Conservation (phyloP, 2,329 filamentous ascomycete genomes). For the Colletotrichum magnum region DNA sequence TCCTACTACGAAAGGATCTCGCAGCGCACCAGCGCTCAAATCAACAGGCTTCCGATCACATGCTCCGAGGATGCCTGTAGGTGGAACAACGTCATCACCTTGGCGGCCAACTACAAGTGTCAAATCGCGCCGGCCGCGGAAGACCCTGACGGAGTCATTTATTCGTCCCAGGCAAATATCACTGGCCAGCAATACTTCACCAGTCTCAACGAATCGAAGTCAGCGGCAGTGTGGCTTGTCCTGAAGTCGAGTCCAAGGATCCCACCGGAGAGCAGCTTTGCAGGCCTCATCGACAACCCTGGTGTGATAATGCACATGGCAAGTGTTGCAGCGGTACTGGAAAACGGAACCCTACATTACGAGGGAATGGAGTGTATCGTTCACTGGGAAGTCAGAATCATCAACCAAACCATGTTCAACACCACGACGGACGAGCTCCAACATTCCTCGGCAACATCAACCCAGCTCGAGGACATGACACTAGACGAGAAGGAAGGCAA, state of each 20-base stretch:
- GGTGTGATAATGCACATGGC: background rate
- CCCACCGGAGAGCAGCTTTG: background rate
- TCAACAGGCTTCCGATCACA: background rate
- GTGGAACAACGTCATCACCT: background rate
- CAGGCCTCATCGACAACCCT: background rate
- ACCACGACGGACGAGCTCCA: background rate
- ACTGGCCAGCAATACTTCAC: too few relatives aligned
- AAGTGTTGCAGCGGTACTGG: background rate
- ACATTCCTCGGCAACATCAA: too few relatives aligned
- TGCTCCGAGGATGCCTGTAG: background rate
- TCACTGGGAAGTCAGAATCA: background rate
- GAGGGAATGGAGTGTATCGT: background rate
- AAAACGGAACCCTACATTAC: background rate
- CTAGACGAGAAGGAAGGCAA: too few relatives aligned
- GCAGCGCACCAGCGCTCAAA: background rate
- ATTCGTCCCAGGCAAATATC: background rate
- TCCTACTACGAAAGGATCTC: background rate
- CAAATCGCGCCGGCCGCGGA: background rate
- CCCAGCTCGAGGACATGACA: too few relatives aligned
- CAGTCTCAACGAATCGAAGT: background rate
- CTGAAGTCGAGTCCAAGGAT: background rate
- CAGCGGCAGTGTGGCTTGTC: background rate
- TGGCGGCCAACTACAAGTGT: background rate
- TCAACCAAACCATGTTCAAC: background rate
- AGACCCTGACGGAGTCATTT: background rate